Evolutionary conservation across 225 moss, liverwort and hornwort species (phyloP).

Genomic region (Bryum argenteum): DNA sequence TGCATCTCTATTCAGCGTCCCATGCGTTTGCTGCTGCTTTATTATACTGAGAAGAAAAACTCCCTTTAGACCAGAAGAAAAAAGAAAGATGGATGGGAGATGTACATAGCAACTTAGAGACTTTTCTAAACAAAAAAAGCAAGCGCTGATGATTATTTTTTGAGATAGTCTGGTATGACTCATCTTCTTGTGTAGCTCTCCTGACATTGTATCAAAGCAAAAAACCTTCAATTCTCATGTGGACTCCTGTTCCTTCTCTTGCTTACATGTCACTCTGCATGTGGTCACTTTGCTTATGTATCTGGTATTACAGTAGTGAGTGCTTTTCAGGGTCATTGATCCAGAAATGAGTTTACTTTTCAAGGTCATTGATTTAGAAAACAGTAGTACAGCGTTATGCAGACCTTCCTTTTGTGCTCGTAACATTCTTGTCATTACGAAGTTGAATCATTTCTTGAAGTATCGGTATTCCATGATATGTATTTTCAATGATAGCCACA

Average conservation of each 20-base stretch:
- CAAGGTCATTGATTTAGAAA: no score
- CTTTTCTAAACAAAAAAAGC: slow-evolving; percentile 23
- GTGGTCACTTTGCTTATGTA: not conserved
- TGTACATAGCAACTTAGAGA: slow-evolving; percentile 38
- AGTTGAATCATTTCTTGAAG: no score
- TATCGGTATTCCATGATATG: no score
- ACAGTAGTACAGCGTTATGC: no score
- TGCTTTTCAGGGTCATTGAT: no score
- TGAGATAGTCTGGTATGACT: slow-evolving; percentile 33
- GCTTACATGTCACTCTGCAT: not conserved
- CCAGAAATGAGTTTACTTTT: no score
- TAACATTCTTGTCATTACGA: no score
- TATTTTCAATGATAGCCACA: no score
- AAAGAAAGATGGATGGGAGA: slow-evolving; percentile 32
- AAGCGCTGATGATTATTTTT: slow-evolving; percentile 28
- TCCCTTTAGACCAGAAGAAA: slow-evolving; percentile 27
- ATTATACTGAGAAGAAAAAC: slow-evolving; percentile 20
- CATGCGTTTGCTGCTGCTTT: not conserved
- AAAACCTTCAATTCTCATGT: no score
- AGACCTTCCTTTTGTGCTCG: no score
- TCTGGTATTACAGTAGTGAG: no score
- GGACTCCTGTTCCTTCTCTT: not conserved
- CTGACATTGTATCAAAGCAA: slow-evolving; percentile 35
- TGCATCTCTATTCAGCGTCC: slow-evolving; percentile 34
- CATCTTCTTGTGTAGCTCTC: slow-evolving; percentile 36